Evolutionary conservation across 345 rosid species (phyloP).

Genomic region (Populus tremula): DNA sequence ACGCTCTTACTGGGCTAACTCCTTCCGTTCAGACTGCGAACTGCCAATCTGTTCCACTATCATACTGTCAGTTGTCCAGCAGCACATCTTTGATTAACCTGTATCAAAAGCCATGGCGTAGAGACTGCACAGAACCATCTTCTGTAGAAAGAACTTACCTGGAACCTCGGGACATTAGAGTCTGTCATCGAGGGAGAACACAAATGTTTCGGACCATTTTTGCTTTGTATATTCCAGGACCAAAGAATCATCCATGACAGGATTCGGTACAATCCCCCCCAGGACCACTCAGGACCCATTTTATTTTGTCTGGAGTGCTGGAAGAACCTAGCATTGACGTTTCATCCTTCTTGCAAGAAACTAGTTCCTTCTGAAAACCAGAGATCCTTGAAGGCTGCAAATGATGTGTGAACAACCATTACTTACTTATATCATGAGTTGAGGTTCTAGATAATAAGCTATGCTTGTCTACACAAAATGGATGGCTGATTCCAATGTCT

Average conservation of each 20-base stretch:
- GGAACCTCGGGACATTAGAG: conserved; percentile 11
- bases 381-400: conserved; percentile 17
- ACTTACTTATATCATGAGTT: not conserved
- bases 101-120: not conserved
- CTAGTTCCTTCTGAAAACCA: conserved; percentile 5
- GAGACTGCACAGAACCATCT: not conserved
- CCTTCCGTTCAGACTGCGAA: not conserved
- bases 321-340: conserved; percentile 14
- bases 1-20: not conserved
- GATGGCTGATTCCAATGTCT: not conserved
- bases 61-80: not conserved
- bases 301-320: conserved; percentile 41
- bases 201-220: conserved; percentile 50
- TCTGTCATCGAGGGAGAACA: conserved; percentile 26
- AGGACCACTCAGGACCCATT: conserved; percentile 58
- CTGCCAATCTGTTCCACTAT: not conserved
- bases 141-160: conserved; percentile 2
- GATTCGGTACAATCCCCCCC: conserved; percentile 36
- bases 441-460: not conserved
- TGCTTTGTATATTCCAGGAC: conserved; percentile 41
- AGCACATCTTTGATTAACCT: not conserved
- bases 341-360: conserved; percentile 7
- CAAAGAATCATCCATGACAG: conserved; percentile 36
- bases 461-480: not conserved
- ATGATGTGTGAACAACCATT: not conserved